Percentiles rank a stretch among this genome's conserved stretches.
Evolutionary conservation across 495 filamentous ascomycete genomes (phyloP).

Genomic region (Endocarpon pusillum): DNA sequence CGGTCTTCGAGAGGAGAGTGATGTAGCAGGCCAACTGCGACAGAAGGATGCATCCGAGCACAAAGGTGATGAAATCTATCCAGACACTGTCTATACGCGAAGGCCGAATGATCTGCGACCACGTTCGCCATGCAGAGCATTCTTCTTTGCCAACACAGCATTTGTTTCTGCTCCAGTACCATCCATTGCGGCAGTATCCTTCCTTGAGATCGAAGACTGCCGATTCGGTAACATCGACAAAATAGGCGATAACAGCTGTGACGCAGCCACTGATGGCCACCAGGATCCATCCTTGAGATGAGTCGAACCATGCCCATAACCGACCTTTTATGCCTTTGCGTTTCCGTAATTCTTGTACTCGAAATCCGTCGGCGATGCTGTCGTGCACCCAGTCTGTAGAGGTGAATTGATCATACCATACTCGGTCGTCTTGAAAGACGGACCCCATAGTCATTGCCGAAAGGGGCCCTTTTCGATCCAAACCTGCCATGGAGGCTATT

Average conservation of each 20-base stretch:
- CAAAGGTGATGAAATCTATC: conserved; percentile 62
- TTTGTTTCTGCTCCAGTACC: conserved; percentile 53
- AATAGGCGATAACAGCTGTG: conserved; percentile 73
- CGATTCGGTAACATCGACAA: conserved; percentile 72
- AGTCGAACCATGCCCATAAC: conserved; percentile 60
- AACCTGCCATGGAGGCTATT: conserved; percentile 28
- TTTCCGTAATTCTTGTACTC: conserved; percentile 63
- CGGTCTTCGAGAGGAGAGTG: conserved; percentile 75
- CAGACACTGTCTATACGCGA: conserved; percentile 35
- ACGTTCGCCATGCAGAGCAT: conserved; percentile 60
- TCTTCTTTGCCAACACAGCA: conserved; percentile 52
- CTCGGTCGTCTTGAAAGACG: conserved; percentile 59
- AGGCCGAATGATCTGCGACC: conserved; percentile 48
- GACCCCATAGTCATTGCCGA: conserved; percentile 35
- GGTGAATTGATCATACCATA: conserved; percentile 99
- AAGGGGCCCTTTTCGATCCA: conserved; percentile 19
- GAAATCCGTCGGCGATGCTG: conserved; percentile 83
- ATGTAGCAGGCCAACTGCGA: conserved; percentile 60
- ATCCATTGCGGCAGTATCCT: conserved; percentile 61
- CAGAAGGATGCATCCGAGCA: conserved; percentile 51
- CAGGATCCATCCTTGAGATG: conserved; percentile 86
- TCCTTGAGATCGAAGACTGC: conserved; percentile 79
- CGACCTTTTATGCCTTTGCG: conserved; percentile 75
- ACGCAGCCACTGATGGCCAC: conserved; percentile 81
- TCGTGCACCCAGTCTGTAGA: conserved; percentile 98